Conservation (phyloP, 768 basidiomycete species). For the Podaxis carcinomalis region DNA sequence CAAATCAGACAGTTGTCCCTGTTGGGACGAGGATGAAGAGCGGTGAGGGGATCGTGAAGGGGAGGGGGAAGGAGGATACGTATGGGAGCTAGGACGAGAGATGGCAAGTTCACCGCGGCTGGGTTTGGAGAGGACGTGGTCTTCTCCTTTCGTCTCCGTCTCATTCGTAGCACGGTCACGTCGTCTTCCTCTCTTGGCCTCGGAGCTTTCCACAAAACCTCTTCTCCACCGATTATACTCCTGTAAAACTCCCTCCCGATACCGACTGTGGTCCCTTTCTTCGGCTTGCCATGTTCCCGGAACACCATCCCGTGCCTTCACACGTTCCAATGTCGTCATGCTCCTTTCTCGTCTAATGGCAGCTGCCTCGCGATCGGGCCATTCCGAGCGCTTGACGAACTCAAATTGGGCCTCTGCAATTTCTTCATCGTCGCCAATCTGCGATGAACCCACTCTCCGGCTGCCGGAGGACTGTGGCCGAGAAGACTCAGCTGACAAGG, state of each 20-base stretch:
- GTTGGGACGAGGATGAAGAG: constrained; percentile 18
- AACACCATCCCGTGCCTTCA: constrained; percentile 46
- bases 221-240: constrained; percentile 59
- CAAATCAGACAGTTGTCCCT: constrained; percentile 4
- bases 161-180: constrained; percentile 51
- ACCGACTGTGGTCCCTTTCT: constrained; percentile 26
- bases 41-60: constrained; percentile 41
- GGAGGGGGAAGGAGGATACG: constrained; percentile 53
- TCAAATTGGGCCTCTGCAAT: constrained; percentile 70
- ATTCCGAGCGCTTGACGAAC: constrained; percentile 81
- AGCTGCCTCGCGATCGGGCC: constrained; percentile 77
- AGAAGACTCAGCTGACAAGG: constrained; percentile 26
- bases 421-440: constrained; percentile 40
- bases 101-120: constrained; percentile 32
- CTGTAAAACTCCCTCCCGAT: constrained; percentile 37
- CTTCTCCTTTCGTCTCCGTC: constrained; percentile 24
- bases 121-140: constrained; percentile 25
- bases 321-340: constrained; percentile 51
- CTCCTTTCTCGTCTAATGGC: constrained; percentile 69
- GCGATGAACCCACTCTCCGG: constrained; percentile 22
- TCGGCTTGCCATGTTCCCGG: constrained; percentile 28
- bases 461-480: constrained; percentile 24
- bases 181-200: constrained; percentile 53
- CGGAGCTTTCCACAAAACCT: constrained; percentile 28
- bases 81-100: constrained; percentile 37